These are phyloP conservation scores for Malassezia obtusa DNA, from an alignment of 1,284 basidiomycete genomes.

Conservation along the genomic window DNA sequence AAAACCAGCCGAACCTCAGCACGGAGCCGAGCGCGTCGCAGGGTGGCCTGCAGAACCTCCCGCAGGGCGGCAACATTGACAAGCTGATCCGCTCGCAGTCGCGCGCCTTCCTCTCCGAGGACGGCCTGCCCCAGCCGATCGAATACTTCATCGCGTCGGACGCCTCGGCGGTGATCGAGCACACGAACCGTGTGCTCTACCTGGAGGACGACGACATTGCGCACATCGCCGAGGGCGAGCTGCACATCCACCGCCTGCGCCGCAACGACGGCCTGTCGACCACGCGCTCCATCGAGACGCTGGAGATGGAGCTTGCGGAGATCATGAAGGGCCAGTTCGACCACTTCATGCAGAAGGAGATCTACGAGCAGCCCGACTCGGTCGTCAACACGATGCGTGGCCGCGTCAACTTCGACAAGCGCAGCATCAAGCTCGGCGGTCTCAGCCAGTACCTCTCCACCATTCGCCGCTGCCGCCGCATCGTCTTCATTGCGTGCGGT, in stretches of 20 bases:
- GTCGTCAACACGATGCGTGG: conserved; percentile 99
- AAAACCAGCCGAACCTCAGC: conserved; percentile 12
- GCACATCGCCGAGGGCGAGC: conserved; percentile 86
- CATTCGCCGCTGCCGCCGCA: conserved; percentile 84
- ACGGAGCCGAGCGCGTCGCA: conserved; percentile 10
- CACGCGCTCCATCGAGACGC: conserved; percentile 92
- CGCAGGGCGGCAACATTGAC: conserved; percentile 21
- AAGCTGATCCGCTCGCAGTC: conserved; percentile 92
- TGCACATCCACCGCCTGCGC: conserved; percentile 96
- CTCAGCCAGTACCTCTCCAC: conserved; percentile 89
- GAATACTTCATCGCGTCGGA: conserved; percentile 99
- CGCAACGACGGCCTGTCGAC: conserved; percentile 66
- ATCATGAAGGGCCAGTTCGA: conserved; percentile 99
- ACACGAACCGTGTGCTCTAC: conserved; percentile 97
- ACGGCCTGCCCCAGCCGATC: conserved; percentile 95
- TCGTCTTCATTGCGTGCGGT: conserved; percentile 95
- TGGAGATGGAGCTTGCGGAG: conserved; percentile 96
- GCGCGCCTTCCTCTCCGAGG: conserved; percentile 94
- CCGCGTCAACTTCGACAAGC: conserved; percentile 94
- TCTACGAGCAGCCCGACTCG: conserved; percentile 98
- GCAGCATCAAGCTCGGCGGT: conserved; percentile 85
- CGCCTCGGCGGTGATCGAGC: conserved; percentile 89
- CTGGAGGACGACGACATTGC: conserved; percentile 99
- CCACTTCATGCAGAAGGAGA: conserved; percentile 99
- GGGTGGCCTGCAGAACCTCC: conserved; percentile 5